phyloP scores from a whole-genome alignment of 192 early-diverging fungal species.

The Spizellomyces sp. region DNA sequence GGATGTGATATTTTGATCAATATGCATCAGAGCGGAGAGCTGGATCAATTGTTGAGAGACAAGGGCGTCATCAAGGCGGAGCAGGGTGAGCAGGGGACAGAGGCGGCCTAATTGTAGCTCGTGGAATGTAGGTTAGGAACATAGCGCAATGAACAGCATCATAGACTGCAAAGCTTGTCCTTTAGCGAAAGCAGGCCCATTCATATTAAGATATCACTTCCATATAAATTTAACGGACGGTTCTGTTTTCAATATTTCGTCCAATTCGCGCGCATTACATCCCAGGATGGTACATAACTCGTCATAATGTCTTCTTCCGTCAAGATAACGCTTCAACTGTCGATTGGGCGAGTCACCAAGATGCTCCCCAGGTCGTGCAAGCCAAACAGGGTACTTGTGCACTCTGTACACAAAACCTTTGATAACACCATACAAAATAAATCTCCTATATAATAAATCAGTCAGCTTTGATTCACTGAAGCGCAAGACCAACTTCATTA shows the following conservation, averaged over 20 bases:
- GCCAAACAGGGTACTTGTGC: conserved; percentile 82
- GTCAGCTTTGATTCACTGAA: background rate
- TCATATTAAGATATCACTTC: conserved; percentile 25
- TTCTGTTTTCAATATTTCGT: conserved; percentile 50
- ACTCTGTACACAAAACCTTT: conserved; percentile 83
- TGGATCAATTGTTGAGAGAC: conserved; percentile 77
- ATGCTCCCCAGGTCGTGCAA: background rate
- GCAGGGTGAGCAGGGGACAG: background rate
- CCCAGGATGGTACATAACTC: conserved; percentile 72
- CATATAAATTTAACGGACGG: conserved; percentile 55
- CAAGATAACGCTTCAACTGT: conserved; percentile 36
- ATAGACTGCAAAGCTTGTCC: too few species aligned
- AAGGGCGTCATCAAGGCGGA: conserved; percentile 59
- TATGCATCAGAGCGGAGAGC: conserved; percentile 88
- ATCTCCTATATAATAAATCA: conserved; percentile 56
- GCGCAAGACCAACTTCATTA: conserved; percentile 22
- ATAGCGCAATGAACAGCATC: too few species aligned
- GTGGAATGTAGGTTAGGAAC: too few species aligned
- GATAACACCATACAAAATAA: conserved; percentile 89
- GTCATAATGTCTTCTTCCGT: conserved; percentile 74
- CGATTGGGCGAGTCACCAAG: background rate
- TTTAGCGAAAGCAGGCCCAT: too few species aligned
- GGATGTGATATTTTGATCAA: conserved; percentile 91
- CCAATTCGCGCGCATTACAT: conserved; percentile 62
- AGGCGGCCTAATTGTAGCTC: too few species aligned